phyloP scores from a whole-genome alignment of 179 eudicot genomes.

The Spinacia oleracea region DNA sequence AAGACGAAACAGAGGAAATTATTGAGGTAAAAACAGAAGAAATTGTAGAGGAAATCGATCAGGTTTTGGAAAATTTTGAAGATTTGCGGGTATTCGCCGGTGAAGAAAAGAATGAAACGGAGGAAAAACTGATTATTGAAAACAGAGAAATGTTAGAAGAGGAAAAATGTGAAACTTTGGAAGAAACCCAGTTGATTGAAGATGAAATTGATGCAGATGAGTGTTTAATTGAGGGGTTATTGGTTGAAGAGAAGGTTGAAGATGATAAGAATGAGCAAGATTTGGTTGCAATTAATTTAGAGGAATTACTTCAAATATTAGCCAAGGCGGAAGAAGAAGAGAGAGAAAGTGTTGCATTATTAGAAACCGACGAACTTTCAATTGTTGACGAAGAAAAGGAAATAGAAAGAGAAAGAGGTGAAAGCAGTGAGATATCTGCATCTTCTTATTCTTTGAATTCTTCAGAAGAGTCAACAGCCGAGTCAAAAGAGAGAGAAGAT shows the following conservation, averaged over 20 bases:
- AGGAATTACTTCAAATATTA: not conserved
- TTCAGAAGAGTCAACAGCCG: slow-evolving; percentile 30
- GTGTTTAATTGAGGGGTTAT: slow-evolving; percentile 2
- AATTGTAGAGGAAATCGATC: slow-evolving; percentile 8
- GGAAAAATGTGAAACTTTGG: not conserved
- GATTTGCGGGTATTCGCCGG: slow-evolving; percentile 5
- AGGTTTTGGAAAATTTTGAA: slow-evolving; percentile 9
- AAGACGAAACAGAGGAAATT: slow-evolving; percentile 1
- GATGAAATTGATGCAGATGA: slow-evolving; percentile 1
- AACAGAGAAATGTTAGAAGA: slow-evolving; percentile 2
- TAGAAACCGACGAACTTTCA: not conserved
- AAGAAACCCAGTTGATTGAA: slow-evolving; percentile 19
- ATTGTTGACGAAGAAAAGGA: not conserved
- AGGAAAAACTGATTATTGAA: slow-evolving; percentile 11
- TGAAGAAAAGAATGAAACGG: slow-evolving; percentile 11
- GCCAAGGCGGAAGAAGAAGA: not conserved
- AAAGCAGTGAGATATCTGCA: slow-evolving; percentile 22
- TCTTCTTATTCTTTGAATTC: slow-evolving; percentile 6
- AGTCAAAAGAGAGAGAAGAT: slow-evolving; percentile 25
- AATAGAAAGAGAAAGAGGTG: not conserved
- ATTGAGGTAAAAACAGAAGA: too few relatives aligned
- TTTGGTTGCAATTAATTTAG: not conserved
- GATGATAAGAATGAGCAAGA: slow-evolving; percentile 6
- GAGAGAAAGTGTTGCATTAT: not conserved
- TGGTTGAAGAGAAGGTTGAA: slow-evolving; percentile 14